A percentile compares a stretch with the other conserved stretches of the same genome.
These are phyloP conservation scores for Incumbomyces delicatus DNA, from an alignment of 2,329 filamentous ascomycete species.

Conservation along the genomic window DNA sequence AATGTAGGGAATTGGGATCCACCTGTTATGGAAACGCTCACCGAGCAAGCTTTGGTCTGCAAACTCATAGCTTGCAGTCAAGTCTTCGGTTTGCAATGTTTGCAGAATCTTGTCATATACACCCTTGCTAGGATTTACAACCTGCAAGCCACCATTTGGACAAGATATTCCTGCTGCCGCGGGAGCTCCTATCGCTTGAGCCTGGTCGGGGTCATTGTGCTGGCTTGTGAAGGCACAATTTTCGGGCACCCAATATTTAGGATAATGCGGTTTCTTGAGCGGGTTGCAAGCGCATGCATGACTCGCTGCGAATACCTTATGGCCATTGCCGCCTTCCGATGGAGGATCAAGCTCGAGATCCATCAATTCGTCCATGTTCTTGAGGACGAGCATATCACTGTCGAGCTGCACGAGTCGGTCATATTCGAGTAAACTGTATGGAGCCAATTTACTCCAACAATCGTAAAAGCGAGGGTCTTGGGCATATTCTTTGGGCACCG, in stretches of 20 bases:
- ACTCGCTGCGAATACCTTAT: slow-evolving; percentile 67
- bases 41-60: slow-evolving; percentile 50
- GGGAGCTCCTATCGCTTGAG: slow-evolving; percentile 43
- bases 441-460: slow-evolving; percentile 78
- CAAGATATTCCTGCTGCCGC: slow-evolving; percentile 45
- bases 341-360: slow-evolving; percentile 60
- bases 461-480: slow-evolving; percentile 79
- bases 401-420: slow-evolving; percentile 74
- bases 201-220: slow-evolving; percentile 40
- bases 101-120: slow-evolving; percentile 43
- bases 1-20: slow-evolving; percentile 50
- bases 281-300: slow-evolving; percentile 86
- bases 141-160: slow-evolving; percentile 52
- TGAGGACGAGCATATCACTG: slow-evolving; percentile 73
- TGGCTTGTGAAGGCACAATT: slow-evolving; percentile 55
- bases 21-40: slow-evolving; percentile 48
- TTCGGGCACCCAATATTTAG: slow-evolving; percentile 51
- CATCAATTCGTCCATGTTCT: slow-evolving; percentile 91
- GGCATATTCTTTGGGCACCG: slow-evolving; percentile 54
- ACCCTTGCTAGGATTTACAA: slow-evolving; percentile 47
- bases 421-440: slow-evolving; percentile 69
- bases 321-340: slow-evolving; percentile 40
- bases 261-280: slow-evolving; percentile 67
- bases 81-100: slow-evolving; percentile 26
- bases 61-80: slow-evolving; percentile 46